Evolutionary conservation across 495 filamentous ascomycete species (phyloP), one percentile per base, ranked within the genome.

Genomic region (Xylaria scruposa): DNA sequence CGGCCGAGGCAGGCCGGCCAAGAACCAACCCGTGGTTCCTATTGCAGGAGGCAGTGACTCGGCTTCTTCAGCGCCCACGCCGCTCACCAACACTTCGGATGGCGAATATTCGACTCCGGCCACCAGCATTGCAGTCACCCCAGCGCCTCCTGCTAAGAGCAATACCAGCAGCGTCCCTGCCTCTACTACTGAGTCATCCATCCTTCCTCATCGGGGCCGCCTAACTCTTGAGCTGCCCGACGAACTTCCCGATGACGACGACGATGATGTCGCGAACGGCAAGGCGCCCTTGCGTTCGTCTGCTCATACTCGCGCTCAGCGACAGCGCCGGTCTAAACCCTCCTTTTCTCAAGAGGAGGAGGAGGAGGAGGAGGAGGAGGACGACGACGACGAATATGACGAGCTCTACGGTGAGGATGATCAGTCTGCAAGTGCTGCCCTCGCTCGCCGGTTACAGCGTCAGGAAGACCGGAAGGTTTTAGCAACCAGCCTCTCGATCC

Each of bases 21-120:
- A 74, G 54, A 67, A 33, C 47, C 51, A 33, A 46, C 19, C 49
- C 26, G 12, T 24, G n/a, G 17, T 56, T 40, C 36, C 36, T 26
- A 36, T 36, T 4, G 21, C 36, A 21, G 56, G 59, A 33, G 51
- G 24, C 24, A 71, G 73, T 63, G 65, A 69, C 58, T 73, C 75
- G 40, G 70, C 81, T 10, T 85, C 86, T 10, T 80, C 83, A 0
- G 76, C 76, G 1, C 73, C 79, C 9, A 86, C 86, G 7, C 78
- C 80, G 0, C 70, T 76, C 51, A 77, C 83, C 17, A 78, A 71
- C 19, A 83, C 86, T 49, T 87, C 86, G 1, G 88, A 85, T 8
- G 89, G 85, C 63, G 90, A 88, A 36, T 90, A 88, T 74, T 90
- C 89, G 53, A 97, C 94, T 5, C 93, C 93, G 10, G 90, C 89